A percentile compares a stretch with the other conserved stretches of the same genome.
phyloP scores from a whole-genome alignment of 768 basidiomycete genomes.

The Floccularia luteovirens region DNA sequence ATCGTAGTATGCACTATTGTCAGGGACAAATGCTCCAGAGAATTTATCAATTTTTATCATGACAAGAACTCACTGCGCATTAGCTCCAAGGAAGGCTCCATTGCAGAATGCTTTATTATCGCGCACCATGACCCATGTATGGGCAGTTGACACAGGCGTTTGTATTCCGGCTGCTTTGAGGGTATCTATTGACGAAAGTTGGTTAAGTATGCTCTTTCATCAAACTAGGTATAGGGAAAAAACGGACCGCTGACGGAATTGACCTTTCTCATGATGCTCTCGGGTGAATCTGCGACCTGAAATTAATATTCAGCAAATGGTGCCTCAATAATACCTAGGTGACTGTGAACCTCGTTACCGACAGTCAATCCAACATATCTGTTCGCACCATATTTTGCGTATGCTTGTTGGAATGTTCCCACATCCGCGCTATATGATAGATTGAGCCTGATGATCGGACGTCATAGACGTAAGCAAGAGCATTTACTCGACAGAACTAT shows the following conservation, averaged over 20 bases:
- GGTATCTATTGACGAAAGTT: constrained; percentile 21
- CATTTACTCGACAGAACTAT: constrained; percentile 20
- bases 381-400: constrained; percentile 20
- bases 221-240: not conserved
- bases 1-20: constrained; percentile 27
- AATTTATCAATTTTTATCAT: not conserved
- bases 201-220: not conserved
- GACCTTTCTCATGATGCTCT: constrained; percentile 27
- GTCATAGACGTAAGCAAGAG: not conserved
- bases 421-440: constrained; percentile 22
- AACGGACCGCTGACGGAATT: constrained; percentile 22
- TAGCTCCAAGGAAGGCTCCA: constrained; percentile 29
- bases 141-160: constrained; percentile 27
- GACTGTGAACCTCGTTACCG: constrained; percentile 29
- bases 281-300: constrained; percentile 19
- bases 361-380: constrained; percentile 26
- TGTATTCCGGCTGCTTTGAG: constrained; percentile 23
- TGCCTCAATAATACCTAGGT: not conserved
- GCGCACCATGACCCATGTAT: constrained; percentile 26
- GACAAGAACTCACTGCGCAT: constrained; percentile 22
- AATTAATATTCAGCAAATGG: not conserved
- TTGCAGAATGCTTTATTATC: constrained; percentile 22
- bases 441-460: not conserved
- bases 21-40: not conserved
- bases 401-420: constrained; percentile 22